Conservation (phyloP, 1,139 yeast species). For the Diutina neorugosa region DNA sequence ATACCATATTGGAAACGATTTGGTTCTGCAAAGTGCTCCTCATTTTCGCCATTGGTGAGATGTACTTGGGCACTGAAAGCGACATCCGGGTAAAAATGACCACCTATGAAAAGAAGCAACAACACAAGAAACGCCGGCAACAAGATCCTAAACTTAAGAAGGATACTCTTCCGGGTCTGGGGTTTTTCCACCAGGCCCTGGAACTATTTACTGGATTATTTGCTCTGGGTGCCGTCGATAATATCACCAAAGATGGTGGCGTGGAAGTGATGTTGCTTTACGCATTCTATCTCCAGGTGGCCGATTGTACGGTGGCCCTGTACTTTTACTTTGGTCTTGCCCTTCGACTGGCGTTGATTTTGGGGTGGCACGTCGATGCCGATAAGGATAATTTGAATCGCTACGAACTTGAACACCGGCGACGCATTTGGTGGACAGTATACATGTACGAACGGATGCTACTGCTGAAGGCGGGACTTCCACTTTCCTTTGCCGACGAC, state of each 20-base stretch:
- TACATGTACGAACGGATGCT: constrained; percentile 83
- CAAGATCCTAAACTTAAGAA: constrained; percentile 8
- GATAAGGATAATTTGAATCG: constrained; percentile 52
- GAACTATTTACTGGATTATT: constrained; percentile 63
- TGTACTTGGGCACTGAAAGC: constrained; percentile 65
- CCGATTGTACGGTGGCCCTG: constrained; percentile 75
- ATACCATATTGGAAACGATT: constrained; percentile 57
- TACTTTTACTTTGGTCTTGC: constrained; percentile 76
- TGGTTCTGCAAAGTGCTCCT: constrained; percentile 72
- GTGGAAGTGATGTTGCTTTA: constrained; percentile 68
- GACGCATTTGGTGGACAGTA: constrained; percentile 87
- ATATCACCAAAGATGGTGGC: constrained; percentile 67
- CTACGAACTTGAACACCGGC: constrained; percentile 65
- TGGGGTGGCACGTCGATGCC: constrained; percentile 81
- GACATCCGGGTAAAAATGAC: constrained; percentile 25
- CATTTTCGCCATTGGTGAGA: constrained; percentile 75
- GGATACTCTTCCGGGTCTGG: constrained; percentile 59
- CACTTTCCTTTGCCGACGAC: constrained; percentile 67
- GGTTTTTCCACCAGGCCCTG: constrained; percentile 65
- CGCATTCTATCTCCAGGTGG: constrained; percentile 75
- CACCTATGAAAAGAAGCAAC: constrained; percentile 16
- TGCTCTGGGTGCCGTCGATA: constrained; percentile 71
- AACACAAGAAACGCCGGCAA: constrained; percentile 9
- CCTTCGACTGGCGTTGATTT: constrained; percentile 54
- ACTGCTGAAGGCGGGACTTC: constrained; percentile 76